A percentile compares a stretch with the other conserved stretches of the same genome.
Conservation (phyloP, 345 rosid species). For the Moricandia moricandioides region DNA sequence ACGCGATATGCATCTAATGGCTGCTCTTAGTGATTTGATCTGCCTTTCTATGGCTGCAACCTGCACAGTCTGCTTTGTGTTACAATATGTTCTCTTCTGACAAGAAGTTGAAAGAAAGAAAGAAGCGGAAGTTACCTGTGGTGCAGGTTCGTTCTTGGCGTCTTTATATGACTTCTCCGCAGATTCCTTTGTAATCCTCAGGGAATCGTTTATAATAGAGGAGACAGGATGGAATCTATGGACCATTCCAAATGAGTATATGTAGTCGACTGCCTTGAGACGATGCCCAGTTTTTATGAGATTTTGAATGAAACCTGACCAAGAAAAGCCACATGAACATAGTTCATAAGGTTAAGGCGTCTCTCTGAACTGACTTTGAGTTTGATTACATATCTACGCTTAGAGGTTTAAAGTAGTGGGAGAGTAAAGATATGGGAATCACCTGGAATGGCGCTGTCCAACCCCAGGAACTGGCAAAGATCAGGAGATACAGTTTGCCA, state of each 20-base stretch:
- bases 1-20: conserved; percentile 20
- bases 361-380: background rate
- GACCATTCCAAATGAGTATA: conserved; percentile 36
- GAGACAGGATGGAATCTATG: conserved; percentile 38
- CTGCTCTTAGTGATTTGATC: conserved; percentile 20
- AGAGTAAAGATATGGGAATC: background rate
- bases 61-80: conserved; percentile 1
- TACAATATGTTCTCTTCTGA: background rate
- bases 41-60: conserved; percentile 33
- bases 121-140: background rate
- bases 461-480: conserved; percentile 38
- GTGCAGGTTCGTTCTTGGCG: conserved; percentile 21
- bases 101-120: background rate
- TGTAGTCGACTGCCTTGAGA: conserved; percentile 39
- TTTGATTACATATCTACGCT: background rate
- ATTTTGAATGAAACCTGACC: conserved; percentile 25
- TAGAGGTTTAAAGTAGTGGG: background rate
- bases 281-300: conserved; percentile 35
- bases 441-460: conserved; percentile 32
- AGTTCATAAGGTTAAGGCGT: background rate
- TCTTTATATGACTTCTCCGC: conserved; percentile 9
- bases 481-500: conserved; percentile 35
- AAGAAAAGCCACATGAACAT: background rate
- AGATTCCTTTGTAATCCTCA: conserved; percentile 28
- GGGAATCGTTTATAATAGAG: conserved; percentile 34